Evolutionary conservation across 345 rosid genomes (phyloP), one percentile per base, ranked within the genome.

Genomic region (Laguncularia racemosa): DNA sequence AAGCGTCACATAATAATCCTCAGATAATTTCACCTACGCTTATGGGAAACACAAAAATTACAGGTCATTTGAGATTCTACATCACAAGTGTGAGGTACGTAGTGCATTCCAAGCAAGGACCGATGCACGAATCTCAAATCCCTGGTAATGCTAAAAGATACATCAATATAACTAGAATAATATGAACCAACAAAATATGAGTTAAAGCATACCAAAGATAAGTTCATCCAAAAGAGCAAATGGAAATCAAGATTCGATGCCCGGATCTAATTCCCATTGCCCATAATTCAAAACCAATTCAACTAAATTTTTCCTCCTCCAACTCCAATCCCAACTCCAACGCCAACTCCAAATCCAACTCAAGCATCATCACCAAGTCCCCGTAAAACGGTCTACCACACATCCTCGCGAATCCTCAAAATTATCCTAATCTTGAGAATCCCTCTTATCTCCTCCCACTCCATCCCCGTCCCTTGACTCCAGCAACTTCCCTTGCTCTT

Each of bases 401-500:
- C 7, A 33, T 33, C 40, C 40, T 33, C 40, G 1, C 11, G 40
- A 7, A 33, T 33, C 40, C 40, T 33, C 40, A 33, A 33, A 33
- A 33, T 33, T 33, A 33, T 33, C 40, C 40, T 72, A 88, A 57
- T 79, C 72, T 55, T 76, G 79, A 0, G 91, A 69, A 48, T 86
- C 96, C 16, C 65, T 72, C 66, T 78, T 81, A 74, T 79, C 88
- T 3, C 59, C 79, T 26, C 59, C 79, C 28, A 44, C 62, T 48
- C 71, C 86, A 46, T 82, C 95, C 13, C 78, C 81, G 43, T 89
- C 96, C 82, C 91, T 81, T 60, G 69, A 77, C 68, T 81, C 96
- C 85, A 92, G 64, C 73, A 92, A 76, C 75, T 75, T 86, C 40
- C 96, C 95, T 0, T 82, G 76, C 74, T 89, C 98, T 62, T 92